A percentile compares a stretch with the other conserved stretches of the same genome.
phyloP scores from a whole-genome alignment of 768 basidiomycete species.

The Punctularia strigosozonata region DNA sequence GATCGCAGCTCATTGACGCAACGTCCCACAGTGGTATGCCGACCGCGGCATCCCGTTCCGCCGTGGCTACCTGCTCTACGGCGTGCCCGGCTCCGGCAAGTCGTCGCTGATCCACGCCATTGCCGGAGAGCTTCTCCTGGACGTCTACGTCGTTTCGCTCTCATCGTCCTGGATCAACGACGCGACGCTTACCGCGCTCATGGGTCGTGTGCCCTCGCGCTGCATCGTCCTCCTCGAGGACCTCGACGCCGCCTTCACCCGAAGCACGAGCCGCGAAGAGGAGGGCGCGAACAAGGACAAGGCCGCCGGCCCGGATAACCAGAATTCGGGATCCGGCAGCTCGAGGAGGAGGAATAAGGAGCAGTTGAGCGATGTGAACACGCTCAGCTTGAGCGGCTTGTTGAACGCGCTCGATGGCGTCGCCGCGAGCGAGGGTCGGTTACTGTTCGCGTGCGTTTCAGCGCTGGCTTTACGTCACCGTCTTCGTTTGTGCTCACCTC shows the following conservation, averaged over 20 bases:
- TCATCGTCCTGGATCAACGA: slow-evolving; percentile 85
- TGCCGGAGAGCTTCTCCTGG: slow-evolving; percentile 80
- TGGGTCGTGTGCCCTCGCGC: slow-evolving; percentile 77
- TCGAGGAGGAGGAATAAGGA: slow-evolving; percentile 37
- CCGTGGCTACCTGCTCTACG: slow-evolving; percentile 75
- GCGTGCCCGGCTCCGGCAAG: slow-evolving; percentile 81
- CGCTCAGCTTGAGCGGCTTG: slow-evolving; percentile 68
- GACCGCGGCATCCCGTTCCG: slow-evolving; percentile 89
- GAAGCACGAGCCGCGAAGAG: slow-evolving; percentile 58
- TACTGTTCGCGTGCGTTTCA: slow-evolving; percentile 73
- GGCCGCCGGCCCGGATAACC: slow-evolving; percentile 16
- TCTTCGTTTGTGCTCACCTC: slow-evolving; percentile 4
- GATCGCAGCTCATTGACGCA: not conserved
- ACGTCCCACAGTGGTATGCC: slow-evolving; percentile 63
- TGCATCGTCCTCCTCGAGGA: slow-evolving; percentile 87
- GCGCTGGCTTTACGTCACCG: not conserved
- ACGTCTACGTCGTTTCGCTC: slow-evolving; percentile 85
- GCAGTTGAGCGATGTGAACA: slow-evolving; percentile 66
- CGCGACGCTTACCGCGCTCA: slow-evolving; percentile 71
- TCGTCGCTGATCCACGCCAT: slow-evolving; percentile 79
- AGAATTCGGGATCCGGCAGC: slow-evolving; percentile 21
- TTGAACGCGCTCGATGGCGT: slow-evolving; percentile 83
- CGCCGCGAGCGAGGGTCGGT: slow-evolving; percentile 75
- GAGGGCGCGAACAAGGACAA: slow-evolving; percentile 28
- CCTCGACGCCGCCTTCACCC: slow-evolving; percentile 80